Evolutionary conservation across 1,139 yeast genomes (phyloP), one percentile per base, ranked within the genome.

Genomic region (Blastobotrys aristatus): DNA sequence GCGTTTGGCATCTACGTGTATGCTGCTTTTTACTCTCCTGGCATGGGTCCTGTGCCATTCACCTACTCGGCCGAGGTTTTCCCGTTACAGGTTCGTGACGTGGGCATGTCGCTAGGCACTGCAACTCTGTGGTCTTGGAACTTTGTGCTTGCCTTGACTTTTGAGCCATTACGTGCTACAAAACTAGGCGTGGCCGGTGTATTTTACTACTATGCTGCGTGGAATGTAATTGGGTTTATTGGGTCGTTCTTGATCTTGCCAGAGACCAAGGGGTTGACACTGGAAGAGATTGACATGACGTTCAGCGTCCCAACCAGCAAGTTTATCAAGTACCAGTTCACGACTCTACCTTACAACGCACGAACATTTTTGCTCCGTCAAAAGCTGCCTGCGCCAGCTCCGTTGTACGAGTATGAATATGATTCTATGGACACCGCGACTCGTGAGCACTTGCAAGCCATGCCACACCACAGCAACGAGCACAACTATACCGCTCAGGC

Each of bases 41-140:
- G 95, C 52, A 88, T 84, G 69, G 96, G 96, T 40, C 95, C 95
- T 13, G 95, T 87, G 44, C 95, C 96, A 6, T 87, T 87, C 71
- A 84, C 94, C 1, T 85, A 86, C 63, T 82, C 94, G 29, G 95
- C 95, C 16, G 95, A 87, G 66, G 86, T 85, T 53, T 87, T 86
- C 73, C 90, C 94, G 48, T 73, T 87, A 56, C 85, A 85, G 59
- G 82, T 86, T 53, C 80, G 96, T 68, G 94, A 88, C 60, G 70
- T 86, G 46, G 95, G 95, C 49, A 85, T 89, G 83, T 82, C 92
- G 3, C 73, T 82, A 57, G 95, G 95, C 17, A 84, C 92, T 27
- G 85, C 90, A 22, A 82, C 89, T 16, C 40, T 48, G 65, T 87
- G 95, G 94, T 84, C 84, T 62, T 85, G 86, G 73, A 85, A 86